These are phyloP conservation scores for Neckera pumila DNA, from an alignment of 225 moss, liverwort and hornwort species.

Conservation along the genomic window DNA sequence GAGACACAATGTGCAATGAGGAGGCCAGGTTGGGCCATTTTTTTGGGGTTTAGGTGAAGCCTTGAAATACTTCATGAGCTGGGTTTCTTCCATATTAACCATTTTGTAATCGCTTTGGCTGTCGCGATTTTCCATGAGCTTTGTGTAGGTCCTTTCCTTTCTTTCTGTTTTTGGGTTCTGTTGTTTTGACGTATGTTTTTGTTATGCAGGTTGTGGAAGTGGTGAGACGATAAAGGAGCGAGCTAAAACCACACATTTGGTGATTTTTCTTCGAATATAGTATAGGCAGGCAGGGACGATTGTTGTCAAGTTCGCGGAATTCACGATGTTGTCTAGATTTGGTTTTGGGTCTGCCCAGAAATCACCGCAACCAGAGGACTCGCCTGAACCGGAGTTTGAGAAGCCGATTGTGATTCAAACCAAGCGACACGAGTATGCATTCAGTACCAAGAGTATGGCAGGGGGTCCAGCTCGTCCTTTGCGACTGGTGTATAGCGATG, in stretches of 20 bases:
- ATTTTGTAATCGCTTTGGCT: not conserved
- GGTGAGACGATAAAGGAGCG: not conserved
- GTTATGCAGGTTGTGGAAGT: not conserved
- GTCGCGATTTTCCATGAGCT: not conserved
- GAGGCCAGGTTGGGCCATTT: not conserved
- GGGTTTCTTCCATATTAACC: not conserved
- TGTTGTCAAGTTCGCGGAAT: not conserved
- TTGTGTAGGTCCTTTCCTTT: not conserved
- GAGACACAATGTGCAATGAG: not conserved
- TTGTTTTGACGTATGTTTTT: not conserved
- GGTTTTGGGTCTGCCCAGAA: constrained; percentile 23
- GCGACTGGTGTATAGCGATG: constrained; percentile 83
- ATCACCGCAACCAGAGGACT: not conserved
- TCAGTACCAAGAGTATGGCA: not conserved
- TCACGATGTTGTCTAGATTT: constrained; percentile 44
- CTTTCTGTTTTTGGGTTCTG: not conserved
- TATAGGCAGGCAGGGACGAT: not conserved
- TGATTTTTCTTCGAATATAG: not conserved
- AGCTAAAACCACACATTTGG: not conserved
- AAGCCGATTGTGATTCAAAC: constrained; percentile 18
- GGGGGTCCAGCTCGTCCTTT: constrained; percentile 67
- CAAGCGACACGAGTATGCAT: constrained; percentile 3
- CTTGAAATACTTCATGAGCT: not conserved
- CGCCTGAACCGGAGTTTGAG: constrained; percentile 10
- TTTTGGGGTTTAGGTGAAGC: not conserved